phyloP scores from a whole-genome alignment of 257 asterid species.

The Przewalskia tangutica region DNA sequence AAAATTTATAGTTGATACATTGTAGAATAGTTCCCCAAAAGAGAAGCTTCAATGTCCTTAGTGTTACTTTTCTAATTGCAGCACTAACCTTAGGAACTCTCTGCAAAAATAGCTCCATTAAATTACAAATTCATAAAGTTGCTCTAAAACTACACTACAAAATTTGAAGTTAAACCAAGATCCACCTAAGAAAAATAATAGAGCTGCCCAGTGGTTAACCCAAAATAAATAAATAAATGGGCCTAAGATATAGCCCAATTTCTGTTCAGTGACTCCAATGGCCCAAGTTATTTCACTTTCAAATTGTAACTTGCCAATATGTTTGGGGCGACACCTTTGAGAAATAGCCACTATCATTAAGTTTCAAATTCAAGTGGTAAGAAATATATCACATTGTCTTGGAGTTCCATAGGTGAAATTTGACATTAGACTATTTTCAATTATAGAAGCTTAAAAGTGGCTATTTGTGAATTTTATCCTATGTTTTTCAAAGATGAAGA shows the following conservation, averaged over 20 bases:
- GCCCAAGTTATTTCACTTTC: not conserved
- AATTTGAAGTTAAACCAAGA: not conserved
- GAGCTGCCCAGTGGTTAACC: not conserved
- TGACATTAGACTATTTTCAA: too few species aligned
- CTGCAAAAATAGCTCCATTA: constrained; percentile 17
- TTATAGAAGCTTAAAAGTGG: too few species aligned
- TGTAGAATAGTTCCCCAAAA: constrained; percentile 82
- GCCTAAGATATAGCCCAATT: not conserved
- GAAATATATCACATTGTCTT: too few species aligned
- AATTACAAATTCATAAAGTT: not conserved
- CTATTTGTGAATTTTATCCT: too few species aligned
- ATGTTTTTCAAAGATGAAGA: too few species aligned
- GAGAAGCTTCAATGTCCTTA: constrained; percentile 74
- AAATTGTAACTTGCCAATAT: too few species aligned
- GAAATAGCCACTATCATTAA: too few species aligned
- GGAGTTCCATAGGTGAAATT: too few species aligned
- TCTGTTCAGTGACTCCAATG: not conserved
- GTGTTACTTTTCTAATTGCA: constrained; percentile 45
- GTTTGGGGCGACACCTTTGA: too few species aligned
- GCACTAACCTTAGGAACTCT: constrained; percentile 38
- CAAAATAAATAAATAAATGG: not conserved
- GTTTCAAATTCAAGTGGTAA: too few species aligned
- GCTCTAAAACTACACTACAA: not conserved
- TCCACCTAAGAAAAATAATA: not conserved
- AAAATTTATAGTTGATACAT: constrained; percentile 23